Evolutionary conservation across 2,329 filamentous ascomycete species (phyloP), one percentile per base, ranked within the genome.

Genomic region (Bipolaris gigantea): DNA sequence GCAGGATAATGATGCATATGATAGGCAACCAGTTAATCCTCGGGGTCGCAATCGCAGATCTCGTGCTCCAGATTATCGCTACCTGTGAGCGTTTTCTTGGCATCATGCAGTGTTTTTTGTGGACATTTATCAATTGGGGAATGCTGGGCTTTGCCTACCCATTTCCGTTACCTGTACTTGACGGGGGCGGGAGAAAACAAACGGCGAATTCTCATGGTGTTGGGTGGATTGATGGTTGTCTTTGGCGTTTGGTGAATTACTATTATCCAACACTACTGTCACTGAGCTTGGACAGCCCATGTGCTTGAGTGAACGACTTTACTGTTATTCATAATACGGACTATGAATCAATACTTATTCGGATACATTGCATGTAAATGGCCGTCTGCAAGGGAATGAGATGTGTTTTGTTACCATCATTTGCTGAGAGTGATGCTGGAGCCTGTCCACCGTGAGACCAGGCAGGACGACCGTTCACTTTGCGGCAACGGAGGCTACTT

Each of bases 11-110:
- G 62, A 96, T 53, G 90, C 94, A 6, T 99, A 99, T 76, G 95
- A 97, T 73, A 85, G 94, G 53, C 93, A 96, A 74, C 94, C 94
- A 0, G 90, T 97, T 58, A 99, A 99, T 71, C 90, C 96, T 71
- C 85, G 94, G 74, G 90, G 92, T 69, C 85, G 89, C 66, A 87
- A 91, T 66, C 85, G 88, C 61, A 83, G 90, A 65, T 85, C 90
- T 50, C 84, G 94, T 50, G 92, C 92, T 10, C 94, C 90, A 72
- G 94, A 99, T 76, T 97, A 56, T 27, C 46, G 63, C 18, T 65
- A 66, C 33, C 34, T 65, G 6, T 62, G 48, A 56, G 34, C 4
- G 36, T 23, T 33, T 32, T 6, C 7, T 21, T 33, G 34, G n/a
- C 16, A 38, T 35, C 23, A 25, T 48, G 21, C 18, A 33, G 13